Evolutionary conservation across 768 basidiomycete genomes (phyloP).

Genomic region (Amyloporia xantha): DNA sequence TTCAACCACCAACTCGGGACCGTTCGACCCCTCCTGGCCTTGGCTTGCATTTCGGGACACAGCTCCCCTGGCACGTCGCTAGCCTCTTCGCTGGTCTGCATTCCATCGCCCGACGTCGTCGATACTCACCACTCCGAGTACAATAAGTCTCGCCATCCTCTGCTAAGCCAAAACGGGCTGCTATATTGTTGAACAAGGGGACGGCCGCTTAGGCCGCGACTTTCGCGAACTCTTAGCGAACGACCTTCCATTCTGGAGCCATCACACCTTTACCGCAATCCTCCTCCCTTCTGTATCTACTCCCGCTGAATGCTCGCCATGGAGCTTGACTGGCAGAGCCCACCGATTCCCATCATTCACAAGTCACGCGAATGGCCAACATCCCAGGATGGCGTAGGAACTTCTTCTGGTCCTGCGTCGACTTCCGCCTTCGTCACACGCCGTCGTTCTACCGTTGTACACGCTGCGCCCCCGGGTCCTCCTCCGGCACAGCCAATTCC

Average conservation of each 20-base stretch:
- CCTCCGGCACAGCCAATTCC: conserved; percentile 75
- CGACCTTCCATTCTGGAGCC: background rate
- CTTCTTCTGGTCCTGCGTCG: conserved; percentile 5
- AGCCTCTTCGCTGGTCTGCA: background rate
- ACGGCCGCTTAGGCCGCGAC: conserved; percentile 2
- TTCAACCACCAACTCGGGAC: conserved; percentile 1
- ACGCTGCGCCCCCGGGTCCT: conserved; percentile 56
- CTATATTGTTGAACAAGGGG: conserved; percentile 17
- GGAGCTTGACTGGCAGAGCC: conserved; percentile 21
- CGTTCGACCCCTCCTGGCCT: background rate
- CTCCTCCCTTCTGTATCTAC: background rate
- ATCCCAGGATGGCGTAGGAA: conserved; percentile 1
- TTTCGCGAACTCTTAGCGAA: background rate
- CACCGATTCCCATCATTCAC: conserved; percentile 20
- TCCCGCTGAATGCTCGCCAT: conserved; percentile 9
- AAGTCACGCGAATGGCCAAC: conserved; percentile 18
- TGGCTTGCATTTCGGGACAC: background rate
- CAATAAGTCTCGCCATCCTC: background rate
- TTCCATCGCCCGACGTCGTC: background rate
- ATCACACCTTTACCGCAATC: background rate
- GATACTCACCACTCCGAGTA: background rate
- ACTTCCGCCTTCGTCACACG: conserved; percentile 35
- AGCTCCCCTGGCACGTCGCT: background rate
- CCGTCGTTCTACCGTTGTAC: conserved; percentile 63
- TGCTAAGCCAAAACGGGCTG: conserved; percentile 16